Conservation (phyloP, 345 rosid species). For the Noccaea caerulescens region DNA sequence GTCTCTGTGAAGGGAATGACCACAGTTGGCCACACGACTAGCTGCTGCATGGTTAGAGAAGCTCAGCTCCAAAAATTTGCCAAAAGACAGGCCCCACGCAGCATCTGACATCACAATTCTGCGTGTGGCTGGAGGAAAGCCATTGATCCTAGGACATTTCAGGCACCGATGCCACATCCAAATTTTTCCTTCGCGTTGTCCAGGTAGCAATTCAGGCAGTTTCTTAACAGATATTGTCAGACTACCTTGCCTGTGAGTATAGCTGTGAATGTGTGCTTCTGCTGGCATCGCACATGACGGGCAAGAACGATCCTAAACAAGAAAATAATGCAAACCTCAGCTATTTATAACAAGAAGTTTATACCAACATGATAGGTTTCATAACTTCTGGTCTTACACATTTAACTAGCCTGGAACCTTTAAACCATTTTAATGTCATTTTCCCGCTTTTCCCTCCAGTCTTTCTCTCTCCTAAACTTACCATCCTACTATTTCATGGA, state of each 20-base stretch:
- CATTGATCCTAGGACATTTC: conserved; percentile 77
- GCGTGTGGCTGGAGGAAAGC: conserved; percentile 92
- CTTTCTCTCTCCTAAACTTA: conserved; percentile 4
- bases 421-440: conserved; percentile 19
- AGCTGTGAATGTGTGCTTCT: conserved; percentile 96
- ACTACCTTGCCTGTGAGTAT: conserved; percentile 94
- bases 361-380: conserved; percentile 24
- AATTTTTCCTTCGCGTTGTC: conserved; percentile 90
- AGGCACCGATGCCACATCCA: conserved; percentile 99
- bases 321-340: conserved; percentile 32
- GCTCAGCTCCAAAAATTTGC: conserved; percentile 96
- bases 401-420: conserved; percentile 23
- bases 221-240: conserved; percentile 92
- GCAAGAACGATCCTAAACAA: conserved; percentile 65
- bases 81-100: conserved; percentile 97
- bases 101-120: conserved; percentile 98
- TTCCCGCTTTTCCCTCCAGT: conserved; percentile 1
- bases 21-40: conserved; percentile 97
- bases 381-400: conserved; percentile 19
- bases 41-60: conserved; percentile 99
- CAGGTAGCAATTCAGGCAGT: conserved; percentile 71
- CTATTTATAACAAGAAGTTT: conserved; percentile 23
- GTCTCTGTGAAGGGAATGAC: conserved; percentile 98
- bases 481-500: conserved; percentile 10
- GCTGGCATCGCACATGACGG: conserved; percentile 86